Evolutionary conservation across 2,329 filamentous ascomycete species (phyloP).

Genomic region (Fusarium pseudoanthophilum): DNA sequence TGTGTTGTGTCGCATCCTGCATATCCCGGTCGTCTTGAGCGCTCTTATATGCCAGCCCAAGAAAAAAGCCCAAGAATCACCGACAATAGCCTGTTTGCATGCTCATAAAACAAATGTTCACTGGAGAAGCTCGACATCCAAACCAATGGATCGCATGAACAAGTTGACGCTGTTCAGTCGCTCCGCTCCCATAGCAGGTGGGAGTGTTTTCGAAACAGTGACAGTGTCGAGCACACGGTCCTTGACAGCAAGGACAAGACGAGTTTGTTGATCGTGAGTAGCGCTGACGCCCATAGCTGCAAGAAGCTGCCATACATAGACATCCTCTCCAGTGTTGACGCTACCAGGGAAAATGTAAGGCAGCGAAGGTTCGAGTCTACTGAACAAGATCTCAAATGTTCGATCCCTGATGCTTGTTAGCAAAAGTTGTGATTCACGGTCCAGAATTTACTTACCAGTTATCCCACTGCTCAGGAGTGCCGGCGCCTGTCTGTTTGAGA

Average conservation of each 20-base stretch:
- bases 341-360: conserved; percentile 89
- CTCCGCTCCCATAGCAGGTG: conserved; percentile 83
- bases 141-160: conserved; percentile 98
- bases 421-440: not conserved
- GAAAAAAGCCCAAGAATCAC: conserved; percentile 44
- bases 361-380: conserved; percentile 83
- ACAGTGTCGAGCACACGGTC: conserved; percentile 98
- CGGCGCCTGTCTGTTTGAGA: conserved; percentile 81
- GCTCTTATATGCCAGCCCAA: conserved; percentile 43
- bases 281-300: conserved; percentile 95
- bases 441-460: conserved; percentile 72
- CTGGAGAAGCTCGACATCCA: conserved; percentile 84
- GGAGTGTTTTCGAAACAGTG: conserved; percentile 85
- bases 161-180: conserved; percentile 93
- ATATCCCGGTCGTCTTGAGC: conserved; percentile 36
- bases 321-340: conserved; percentile 90
- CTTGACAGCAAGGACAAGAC: conserved; percentile 94
- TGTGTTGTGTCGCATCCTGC: conserved; percentile 24
- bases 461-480: conserved; percentile 78
- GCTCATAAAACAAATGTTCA: conserved; percentile 41
- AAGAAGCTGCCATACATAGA: conserved; percentile 98
- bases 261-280: conserved; percentile 92
- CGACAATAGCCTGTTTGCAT: conserved; percentile 35
- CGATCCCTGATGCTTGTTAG: conserved; percentile 67
- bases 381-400: conserved; percentile 89